Conservation (phyloP, 1,284 basidiomycete genomes). For the Chiua sp. region DNA sequence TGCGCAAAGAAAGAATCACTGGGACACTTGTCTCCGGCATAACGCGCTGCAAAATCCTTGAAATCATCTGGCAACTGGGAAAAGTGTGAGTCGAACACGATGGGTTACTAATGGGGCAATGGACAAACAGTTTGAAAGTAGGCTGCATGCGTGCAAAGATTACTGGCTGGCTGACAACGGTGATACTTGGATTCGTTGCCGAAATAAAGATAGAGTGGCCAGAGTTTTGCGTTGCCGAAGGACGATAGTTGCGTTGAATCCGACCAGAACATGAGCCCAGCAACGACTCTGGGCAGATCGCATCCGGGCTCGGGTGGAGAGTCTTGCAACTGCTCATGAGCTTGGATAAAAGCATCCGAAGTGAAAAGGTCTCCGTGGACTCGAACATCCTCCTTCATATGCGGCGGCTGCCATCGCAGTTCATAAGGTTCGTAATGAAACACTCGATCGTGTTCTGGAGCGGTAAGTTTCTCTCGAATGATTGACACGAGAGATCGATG, state of each 20-base stretch:
- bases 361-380: background rate
- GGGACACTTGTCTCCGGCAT: too few relatives aligned
- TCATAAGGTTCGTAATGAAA: background rate
- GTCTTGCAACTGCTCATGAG: background rate
- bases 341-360: background rate
- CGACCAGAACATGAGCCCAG: slow-evolving; percentile 9
- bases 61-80: too few relatives aligned
- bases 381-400: background rate
- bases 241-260: slow-evolving; percentile 10
- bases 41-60: too few relatives aligned
- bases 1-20: too few relatives aligned
- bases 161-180: slow-evolving; percentile 24
- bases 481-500: background rate
- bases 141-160: slow-evolving; percentile 38
- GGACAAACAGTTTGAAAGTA: slow-evolving; percentile 21
- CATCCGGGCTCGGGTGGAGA: slow-evolving; percentile 1
- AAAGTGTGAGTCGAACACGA: too few relatives aligned
- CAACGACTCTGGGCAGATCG: slow-evolving; percentile 1
- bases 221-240: slow-evolving; percentile 8
- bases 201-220: slow-evolving; percentile 43
- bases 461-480: background rate
- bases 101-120: too few relatives aligned
- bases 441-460: background rate
- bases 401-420: background rate
- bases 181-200: slow-evolving; percentile 45